Percentiles rank a stretch among this genome's conserved stretches.
phyloP scores from a whole-genome alignment of 2,329 filamentous ascomycete species.

The Knufia fluminis region DNA sequence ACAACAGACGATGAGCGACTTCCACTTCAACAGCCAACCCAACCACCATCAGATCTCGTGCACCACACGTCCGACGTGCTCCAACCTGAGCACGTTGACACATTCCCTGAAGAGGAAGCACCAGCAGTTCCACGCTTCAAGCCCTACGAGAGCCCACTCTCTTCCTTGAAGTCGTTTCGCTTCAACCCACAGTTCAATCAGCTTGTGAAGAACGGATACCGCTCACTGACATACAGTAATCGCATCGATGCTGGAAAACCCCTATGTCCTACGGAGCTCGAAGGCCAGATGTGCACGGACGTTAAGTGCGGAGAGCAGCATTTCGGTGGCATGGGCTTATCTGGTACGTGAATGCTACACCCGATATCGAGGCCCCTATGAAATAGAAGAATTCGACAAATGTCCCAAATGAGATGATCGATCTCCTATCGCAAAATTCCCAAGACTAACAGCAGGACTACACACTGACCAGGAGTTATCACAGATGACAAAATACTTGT shows the following conservation, averaged over 20 bases:
- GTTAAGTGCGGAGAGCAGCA: constrained; percentile 68
- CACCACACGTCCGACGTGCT: no score
- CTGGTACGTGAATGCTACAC: constrained; percentile 50
- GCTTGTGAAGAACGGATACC: constrained; percentile 64
- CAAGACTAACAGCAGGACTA: constrained; percentile 5
- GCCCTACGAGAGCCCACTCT: constrained; percentile 76
- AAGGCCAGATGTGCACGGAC: constrained; percentile 65
- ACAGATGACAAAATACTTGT: constrained; percentile 44
- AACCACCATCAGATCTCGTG: no score
- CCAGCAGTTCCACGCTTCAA: constrained; percentile 33
- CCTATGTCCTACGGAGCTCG: constrained; percentile 68
- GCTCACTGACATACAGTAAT: constrained; percentile 89
- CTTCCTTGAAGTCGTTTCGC: constrained; percentile 75
- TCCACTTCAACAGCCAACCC: background rate
- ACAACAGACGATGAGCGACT: background rate
- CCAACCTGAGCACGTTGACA: background rate
- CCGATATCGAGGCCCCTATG: background rate
- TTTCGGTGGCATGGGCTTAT: constrained; percentile 61
- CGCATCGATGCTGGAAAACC: constrained; percentile 67
- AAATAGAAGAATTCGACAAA: background rate
- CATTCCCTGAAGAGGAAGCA: background rate
- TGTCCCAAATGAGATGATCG: constrained; percentile 1
- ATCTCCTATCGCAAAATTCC: background rate
- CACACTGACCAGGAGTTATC: constrained; percentile 9
- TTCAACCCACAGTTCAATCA: constrained; percentile 72